phyloP scores from a whole-genome alignment of 108 stramenopile species.

The Nannochloropsis granulata region DNA sequence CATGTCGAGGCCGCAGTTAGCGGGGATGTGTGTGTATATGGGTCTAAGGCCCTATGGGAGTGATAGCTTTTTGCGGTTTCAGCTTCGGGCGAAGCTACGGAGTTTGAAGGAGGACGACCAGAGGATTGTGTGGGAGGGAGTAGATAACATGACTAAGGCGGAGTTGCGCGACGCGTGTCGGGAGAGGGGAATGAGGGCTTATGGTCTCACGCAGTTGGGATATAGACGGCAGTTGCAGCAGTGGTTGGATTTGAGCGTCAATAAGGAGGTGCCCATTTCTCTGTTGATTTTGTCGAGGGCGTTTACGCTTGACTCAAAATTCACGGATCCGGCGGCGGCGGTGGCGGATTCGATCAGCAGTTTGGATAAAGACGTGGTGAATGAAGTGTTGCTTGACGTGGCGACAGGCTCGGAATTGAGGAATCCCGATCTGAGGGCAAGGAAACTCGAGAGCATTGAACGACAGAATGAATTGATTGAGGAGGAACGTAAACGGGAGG shows the following conservation, averaged over 20 bases:
- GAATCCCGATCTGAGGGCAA: conserved; percentile 1
- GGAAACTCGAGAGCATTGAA: conserved; percentile 38
- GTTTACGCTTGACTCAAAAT: conserved; percentile 62
- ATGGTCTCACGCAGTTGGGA: conserved; percentile 73
- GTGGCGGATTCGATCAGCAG: conserved; percentile 78
- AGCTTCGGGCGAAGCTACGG: conserved; percentile 72
- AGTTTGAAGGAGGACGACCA: conserved; percentile 81
- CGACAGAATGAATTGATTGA: conserved; percentile 45
- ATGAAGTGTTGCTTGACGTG: conserved; percentile 82
- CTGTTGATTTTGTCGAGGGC: conserved; percentile 90
- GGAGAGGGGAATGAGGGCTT: conserved; percentile 92
- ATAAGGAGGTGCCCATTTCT: conserved; percentile 81
- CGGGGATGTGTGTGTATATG: conserved; percentile 92
- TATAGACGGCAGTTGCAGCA: conserved; percentile 67
- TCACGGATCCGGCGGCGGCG: conserved; percentile 45
- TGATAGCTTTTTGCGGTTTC: conserved; percentile 80
- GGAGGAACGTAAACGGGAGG: conserved; percentile 36
- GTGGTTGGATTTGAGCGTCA: conserved; percentile 82
- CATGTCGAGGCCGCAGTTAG: conserved; percentile 86
- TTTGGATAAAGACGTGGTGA: conserved; percentile 78
- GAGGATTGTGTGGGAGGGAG: conserved; percentile 93
- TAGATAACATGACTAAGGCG: conserved; percentile 82
- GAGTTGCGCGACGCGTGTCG: conserved; percentile 74
- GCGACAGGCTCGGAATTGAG: conserved; percentile 62
- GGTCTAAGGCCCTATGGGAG: conserved; percentile 77